phyloP scores from a whole-genome alignment of 2,329 filamentous ascomycete genomes.

The Neonectria hederae region DNA sequence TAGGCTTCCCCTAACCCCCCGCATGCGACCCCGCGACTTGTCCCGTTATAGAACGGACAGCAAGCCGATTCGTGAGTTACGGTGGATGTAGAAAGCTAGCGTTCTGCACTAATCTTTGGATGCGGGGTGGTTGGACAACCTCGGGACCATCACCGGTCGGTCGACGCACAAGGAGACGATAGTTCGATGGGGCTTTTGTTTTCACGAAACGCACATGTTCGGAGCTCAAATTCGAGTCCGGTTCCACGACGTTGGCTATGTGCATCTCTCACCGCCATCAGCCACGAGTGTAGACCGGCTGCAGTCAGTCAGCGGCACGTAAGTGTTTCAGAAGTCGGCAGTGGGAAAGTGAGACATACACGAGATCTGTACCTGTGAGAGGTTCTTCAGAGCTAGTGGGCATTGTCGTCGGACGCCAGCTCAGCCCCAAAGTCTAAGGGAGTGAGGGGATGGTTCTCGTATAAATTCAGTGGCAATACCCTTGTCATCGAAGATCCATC shows the following conservation, averaged over 20 bases:
- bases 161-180: neutral
- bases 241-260: neutral
- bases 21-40: neutral
- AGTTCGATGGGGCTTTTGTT: too few relatives aligned
- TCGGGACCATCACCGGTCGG: neutral
- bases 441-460: neutral
- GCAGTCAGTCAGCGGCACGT: neutral
- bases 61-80: neutral
- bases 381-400: too few relatives aligned
- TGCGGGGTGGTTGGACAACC: neutral
- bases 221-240: neutral
- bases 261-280: neutral
- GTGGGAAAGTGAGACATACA: neutral
- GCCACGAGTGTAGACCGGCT: neutral
- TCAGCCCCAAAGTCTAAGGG: neutral
- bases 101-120: neutral
- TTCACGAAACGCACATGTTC: neutral
- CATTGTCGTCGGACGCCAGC: neutral
- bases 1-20: neutral
- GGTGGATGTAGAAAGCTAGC: too few relatives aligned
- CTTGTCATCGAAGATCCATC: neutral
- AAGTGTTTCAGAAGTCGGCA: neutral
- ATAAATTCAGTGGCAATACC: neutral
- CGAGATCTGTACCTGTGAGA: neutral
- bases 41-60: neutral